phyloP scores from a whole-genome alignment of 31 red algal species.

The Asparagopsis taxiformis region DNA sequence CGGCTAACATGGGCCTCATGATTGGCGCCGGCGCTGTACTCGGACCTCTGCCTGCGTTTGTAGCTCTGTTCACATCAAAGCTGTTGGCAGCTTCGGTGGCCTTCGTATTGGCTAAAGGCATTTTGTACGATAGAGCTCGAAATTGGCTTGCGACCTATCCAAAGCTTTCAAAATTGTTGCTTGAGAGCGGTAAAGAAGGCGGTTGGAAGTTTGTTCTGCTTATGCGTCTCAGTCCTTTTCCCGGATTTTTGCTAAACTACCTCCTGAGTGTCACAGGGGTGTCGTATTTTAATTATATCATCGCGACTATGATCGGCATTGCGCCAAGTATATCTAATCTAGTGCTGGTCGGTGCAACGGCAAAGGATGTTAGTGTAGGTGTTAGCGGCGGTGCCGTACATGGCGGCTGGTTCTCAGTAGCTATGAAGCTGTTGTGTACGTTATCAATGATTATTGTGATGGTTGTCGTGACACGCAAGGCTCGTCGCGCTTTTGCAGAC shows the following conservation, averaged over 20 bases:
- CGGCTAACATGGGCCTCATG: conserved; percentile 74
- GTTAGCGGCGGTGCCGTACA: conserved; percentile 14
- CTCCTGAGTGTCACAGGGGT: conserved; percentile 57
- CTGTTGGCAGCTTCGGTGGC: conserved; percentile 32
- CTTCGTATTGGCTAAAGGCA: conserved; percentile 28
- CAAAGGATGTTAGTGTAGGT: conserved; percentile 26
- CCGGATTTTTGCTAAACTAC: conserved; percentile 68
- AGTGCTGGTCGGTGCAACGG: conserved; percentile 47
- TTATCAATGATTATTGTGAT: not conserved
- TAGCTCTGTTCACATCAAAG: conserved; percentile 50
- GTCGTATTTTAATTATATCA: conserved; percentile 35
- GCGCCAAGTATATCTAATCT: conserved; percentile 51
- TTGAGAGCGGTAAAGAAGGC: conserved; percentile 23
- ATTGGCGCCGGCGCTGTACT: conserved; percentile 51
- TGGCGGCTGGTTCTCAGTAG: not conserved
- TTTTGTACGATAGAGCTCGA: conserved; percentile 12
- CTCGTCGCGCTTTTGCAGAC: not conserved
- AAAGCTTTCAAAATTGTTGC: conserved; percentile 8
- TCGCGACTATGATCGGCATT: conserved; percentile 48
- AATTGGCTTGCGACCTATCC: conserved; percentile 15
- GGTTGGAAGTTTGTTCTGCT: conserved; percentile 64
- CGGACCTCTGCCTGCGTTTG: conserved; percentile 27
- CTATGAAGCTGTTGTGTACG: not conserved
- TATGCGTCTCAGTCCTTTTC: conserved; percentile 67
- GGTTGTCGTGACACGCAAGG: not conserved